Evolutionary conservation across 225 moss, liverwort and hornwort species (phyloP).

Genomic region (Physcomitrium patens): DNA sequence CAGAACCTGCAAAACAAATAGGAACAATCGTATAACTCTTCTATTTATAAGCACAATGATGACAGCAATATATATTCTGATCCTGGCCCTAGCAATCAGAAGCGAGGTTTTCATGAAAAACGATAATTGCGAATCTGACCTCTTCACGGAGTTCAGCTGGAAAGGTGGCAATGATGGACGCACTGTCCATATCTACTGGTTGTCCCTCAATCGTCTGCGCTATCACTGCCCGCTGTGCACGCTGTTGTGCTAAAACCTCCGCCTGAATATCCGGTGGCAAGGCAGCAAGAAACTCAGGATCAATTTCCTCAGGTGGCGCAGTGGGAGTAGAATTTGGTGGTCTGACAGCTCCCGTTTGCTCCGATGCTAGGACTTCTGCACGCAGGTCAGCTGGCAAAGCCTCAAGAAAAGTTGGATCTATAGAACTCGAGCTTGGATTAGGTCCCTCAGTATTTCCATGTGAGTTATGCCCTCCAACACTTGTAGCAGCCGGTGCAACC

Average conservation of each 20-base stretch:
- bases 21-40: not conserved
- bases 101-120: not conserved
- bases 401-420: slow-evolving; percentile 97
- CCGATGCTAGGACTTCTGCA: slow-evolving; percentile 91
- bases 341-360: slow-evolving; percentile 75
- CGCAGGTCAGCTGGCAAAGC: slow-evolving; percentile 94
- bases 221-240: slow-evolving; percentile 77
- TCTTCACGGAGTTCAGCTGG: slow-evolving; percentile 98
- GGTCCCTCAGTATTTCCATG: slow-evolving; percentile 37
- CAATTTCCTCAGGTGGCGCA: slow-evolving; percentile 84
- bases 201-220: slow-evolving; percentile 82
- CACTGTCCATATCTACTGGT: slow-evolving; percentile 99
- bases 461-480: slow-evolving; percentile 37
- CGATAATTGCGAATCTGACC: slow-evolving; percentile 39
- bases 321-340: slow-evolving; percentile 66
- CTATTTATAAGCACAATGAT: not conserved
- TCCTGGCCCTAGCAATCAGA: slow-evolving; percentile 2
- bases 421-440: slow-evolving; percentile 58
- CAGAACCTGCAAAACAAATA: slow-evolving; percentile 59
- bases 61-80: not conserved
- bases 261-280: slow-evolving; percentile 95
- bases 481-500: slow-evolving; percentile 41
- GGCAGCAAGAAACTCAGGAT: slow-evolving; percentile 94
- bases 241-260: slow-evolving; percentile 94
- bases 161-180: slow-evolving; percentile 96